Evolutionary conservation across 2,329 filamentous ascomycete species (phyloP).

Genomic region (Calonectria henricotiae): DNA sequence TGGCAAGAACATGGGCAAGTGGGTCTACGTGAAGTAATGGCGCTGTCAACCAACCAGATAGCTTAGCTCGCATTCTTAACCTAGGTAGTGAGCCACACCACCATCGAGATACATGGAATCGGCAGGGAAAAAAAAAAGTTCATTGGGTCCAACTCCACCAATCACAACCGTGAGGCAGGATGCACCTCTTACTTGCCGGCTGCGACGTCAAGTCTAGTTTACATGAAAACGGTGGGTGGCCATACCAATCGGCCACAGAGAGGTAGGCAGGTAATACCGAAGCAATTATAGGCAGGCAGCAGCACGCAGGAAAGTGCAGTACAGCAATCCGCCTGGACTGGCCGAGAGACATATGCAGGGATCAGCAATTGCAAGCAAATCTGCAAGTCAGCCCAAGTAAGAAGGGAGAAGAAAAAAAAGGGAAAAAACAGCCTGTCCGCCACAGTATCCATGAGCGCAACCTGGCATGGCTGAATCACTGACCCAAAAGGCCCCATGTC

Average conservation of each 20-base stretch:
- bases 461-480: slow-evolving; percentile 29
- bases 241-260: slow-evolving; percentile 1
- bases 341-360: slow-evolving; percentile 20
- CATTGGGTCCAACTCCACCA: slow-evolving; percentile 13
- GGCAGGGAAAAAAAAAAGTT: neutral
- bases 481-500: slow-evolving; percentile 36
- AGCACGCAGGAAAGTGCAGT: neutral
- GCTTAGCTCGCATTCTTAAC: slow-evolving; percentile 7
- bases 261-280: slow-evolving; percentile 19
- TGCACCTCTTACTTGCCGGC: slow-evolving; percentile 21
- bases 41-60: slow-evolving; percentile 1
- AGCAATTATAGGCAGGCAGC: slow-evolving; percentile 7
- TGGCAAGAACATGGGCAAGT: slow-evolving; percentile 1
- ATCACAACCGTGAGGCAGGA: slow-evolving; percentile 9
- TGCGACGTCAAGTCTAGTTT: slow-evolving; percentile 5
- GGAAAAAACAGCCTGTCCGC: neutral
- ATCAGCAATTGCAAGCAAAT: slow-evolving; percentile 21
- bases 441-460: slow-evolving; percentile 4
- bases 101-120: neutral
- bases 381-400: slow-evolving; percentile 10
- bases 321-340: slow-evolving; percentile 5
- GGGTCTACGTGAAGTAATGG: neutral
- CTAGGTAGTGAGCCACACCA: slow-evolving; percentile 7
- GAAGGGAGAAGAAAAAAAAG: no score
- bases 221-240: neutral